Evolutionary conservation across 163 green algal species (phyloP), one percentile per base, ranked within the genome.

Genomic region (Smithsoniella earleae): DNA sequence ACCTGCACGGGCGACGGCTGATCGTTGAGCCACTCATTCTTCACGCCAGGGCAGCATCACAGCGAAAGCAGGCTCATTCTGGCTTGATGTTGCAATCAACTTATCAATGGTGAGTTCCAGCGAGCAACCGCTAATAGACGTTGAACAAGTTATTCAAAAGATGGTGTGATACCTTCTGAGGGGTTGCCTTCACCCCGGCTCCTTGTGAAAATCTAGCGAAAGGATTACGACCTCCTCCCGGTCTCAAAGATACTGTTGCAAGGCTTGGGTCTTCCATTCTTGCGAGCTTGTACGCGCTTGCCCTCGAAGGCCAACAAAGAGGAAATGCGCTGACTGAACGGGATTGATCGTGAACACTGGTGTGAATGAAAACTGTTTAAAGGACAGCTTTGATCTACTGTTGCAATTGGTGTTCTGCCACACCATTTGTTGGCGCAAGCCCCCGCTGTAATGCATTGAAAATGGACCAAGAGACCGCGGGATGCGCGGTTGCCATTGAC

Each of bases 81-180:
- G 13, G 40, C 40, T 49, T 49, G 10, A 49, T 10, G 40, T 13
- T 49, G 40, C 40, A 49, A 10, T 49, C 13, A 13, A 49, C 40
- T 49, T 13, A 49, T 49, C 10, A 49, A 22, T 13, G 13, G 40
- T 22, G 40, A 13, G 40, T 22, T 10, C 40, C 40, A 13, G 40
- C 40, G 40, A n/a, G n/a, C n/a, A n/a, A n/a, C n/a, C n/a, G n/a
- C n/a, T n/a, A n/a, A n/a, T n/a, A n/a, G n/a, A n/a, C n/a, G n/a
- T n/a, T n/a, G n/a, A n/a, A n/a, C n/a, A n/a, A n/a, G n/a, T n/a
- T n/a, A n/a, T n/a, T n/a, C n/a, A n/a, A n/a, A n/a, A n/a, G n/a
- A n/a, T n/a, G n/a, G n/a, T n/a, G n/a, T 36, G 13, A 36, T 33
- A 69, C 58, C 58, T 69, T 69, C 58, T 69, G 58, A 8, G 58